A percentile compares a stretch with the other conserved stretches of the same genome.
Conservation (phyloP, 257 asterid species). For the Forsythia viridissima region DNA sequence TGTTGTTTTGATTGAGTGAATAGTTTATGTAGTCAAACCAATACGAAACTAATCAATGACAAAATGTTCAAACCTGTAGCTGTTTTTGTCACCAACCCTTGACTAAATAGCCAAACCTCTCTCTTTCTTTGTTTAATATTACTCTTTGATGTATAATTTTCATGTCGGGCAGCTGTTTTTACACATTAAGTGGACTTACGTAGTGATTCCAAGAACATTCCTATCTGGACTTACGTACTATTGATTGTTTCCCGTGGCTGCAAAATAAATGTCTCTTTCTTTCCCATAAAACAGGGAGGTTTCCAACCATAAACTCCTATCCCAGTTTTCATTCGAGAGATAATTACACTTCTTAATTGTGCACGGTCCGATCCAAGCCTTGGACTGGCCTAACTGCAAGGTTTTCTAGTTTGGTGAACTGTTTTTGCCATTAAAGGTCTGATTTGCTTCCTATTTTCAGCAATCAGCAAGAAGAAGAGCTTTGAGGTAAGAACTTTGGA, state of each 20-base stretch:
- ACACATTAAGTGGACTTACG: neutral
- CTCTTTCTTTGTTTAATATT: neutral
- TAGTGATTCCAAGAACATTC: neutral
- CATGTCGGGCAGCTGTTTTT: neutral
- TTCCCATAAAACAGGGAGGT: neutral
- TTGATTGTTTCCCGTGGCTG: neutral
- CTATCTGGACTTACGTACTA: neutral
- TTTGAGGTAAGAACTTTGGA: neutral
- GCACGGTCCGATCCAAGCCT: neutral
- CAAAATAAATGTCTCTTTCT: neutral
- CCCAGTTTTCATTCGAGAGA: neutral
- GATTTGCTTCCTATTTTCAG: neutral
- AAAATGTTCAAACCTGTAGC: neutral
- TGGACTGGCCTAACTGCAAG: neutral
- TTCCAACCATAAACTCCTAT: neutral
- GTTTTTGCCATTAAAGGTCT: no score
- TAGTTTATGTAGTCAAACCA: neutral
- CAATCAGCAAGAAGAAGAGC: neutral
- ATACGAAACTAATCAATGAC: neutral
- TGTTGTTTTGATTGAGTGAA: neutral
- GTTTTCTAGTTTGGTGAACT: neutral
- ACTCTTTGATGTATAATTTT: neutral
- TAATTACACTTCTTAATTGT: neutral
- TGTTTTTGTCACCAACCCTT: neutral
- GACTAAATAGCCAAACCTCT: neutral